phyloP scores from a whole-genome alignment of 2,329 filamentous ascomycete genomes.

The Fusarium siculi region DNA sequence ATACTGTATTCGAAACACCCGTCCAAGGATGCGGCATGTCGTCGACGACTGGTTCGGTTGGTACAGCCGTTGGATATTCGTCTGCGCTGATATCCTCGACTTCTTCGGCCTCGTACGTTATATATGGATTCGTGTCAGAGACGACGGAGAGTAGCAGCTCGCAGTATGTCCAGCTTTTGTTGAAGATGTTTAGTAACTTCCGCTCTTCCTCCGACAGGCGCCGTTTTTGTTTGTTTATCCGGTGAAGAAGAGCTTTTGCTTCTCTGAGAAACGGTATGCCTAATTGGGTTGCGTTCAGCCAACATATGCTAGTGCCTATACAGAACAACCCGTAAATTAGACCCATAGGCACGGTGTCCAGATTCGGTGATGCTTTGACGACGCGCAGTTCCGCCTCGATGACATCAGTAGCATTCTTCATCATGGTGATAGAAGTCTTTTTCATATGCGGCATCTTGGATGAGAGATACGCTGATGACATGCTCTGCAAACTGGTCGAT shows the following conservation, averaged over 20 bases:
- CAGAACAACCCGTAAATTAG: slow-evolving; percentile 53
- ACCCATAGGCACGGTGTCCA: slow-evolving; percentile 46
- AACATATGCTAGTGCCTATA: slow-evolving; percentile 53
- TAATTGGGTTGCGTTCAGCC: slow-evolving; percentile 50
- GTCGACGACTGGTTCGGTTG: slow-evolving; percentile 19
- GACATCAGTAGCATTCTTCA: slow-evolving; percentile 48
- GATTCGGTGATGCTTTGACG: slow-evolving; percentile 29
- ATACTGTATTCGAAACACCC: slow-evolving; percentile 49
- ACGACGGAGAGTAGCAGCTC: slow-evolving; percentile 54
- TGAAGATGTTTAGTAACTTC: slow-evolving; percentile 50
- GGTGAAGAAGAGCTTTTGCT: slow-evolving; percentile 42
- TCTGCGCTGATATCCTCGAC: slow-evolving; percentile 20
- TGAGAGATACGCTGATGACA: slow-evolving; percentile 52
- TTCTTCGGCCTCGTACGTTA: slow-evolving; percentile 13
- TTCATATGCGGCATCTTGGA: slow-evolving; percentile 49
- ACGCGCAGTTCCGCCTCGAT: slow-evolving; percentile 48
- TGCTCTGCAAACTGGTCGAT: slow-evolving; percentile 54
- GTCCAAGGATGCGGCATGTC: slow-evolving; percentile 52
- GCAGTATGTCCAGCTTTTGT: slow-evolving; percentile 53
- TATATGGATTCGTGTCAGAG: slow-evolving; percentile 45
- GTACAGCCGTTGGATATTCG: slow-evolving; percentile 29
- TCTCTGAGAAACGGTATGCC: slow-evolving; percentile 48
- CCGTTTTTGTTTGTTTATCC: slow-evolving; percentile 38
- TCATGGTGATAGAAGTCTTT: slow-evolving; percentile 47
- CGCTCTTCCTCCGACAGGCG: slow-evolving; percentile 30